Base-by-base conservation (phyloP, 2,329 filamentous ascomycete species). In the Aphanocladium album region DNA sequence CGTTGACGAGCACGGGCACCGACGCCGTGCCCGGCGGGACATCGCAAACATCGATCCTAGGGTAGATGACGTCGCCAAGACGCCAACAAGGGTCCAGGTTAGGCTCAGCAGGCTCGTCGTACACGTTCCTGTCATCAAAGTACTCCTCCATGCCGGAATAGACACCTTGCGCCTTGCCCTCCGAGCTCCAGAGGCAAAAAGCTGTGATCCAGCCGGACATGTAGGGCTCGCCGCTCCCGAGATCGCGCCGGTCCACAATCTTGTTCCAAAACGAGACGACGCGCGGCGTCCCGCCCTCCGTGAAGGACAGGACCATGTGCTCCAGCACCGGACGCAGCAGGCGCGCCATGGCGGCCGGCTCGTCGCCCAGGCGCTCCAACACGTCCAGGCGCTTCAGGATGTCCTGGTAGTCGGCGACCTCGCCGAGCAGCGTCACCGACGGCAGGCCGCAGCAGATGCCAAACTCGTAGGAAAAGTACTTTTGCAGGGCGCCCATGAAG, bases 401-500 rank as follows among this genome's bases (percentile, higher is more conserved):
- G 4, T 65, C 56, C 21, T 69, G 67, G 74, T 79, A 83, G 67
- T 84, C 80, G 4, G 61, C 59, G 25, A 69, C 68, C 52, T 78
- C 72, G 4, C 81, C 80, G 0, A 78, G 71, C 8, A 83, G 67
- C 0, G 80, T 83, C 0, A 83, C 78, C 0, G 73, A 74, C 0
- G 81, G 81, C 3, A 83, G 70, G 1, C 72, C 73, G 0, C 73
- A 60, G 1, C n/a, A 64, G 63, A 1, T 5, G 57, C 17, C 65
- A 65, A 12, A 62, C 3, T 6, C 60, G 64, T 78, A 80, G 2
- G 41, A 57, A 63, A 82, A 83, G 63, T 80, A 83, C 19, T 74
- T 70, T 64, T 80, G 75, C 69, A 81, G 66, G 0, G 74, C 67
- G 5, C 75, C 77, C 78, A 83, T 81, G 72, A 83, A 77, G 6